phyloP scores from a whole-genome alignment of 768 basidiomycete species.

The Mycena filopes region DNA sequence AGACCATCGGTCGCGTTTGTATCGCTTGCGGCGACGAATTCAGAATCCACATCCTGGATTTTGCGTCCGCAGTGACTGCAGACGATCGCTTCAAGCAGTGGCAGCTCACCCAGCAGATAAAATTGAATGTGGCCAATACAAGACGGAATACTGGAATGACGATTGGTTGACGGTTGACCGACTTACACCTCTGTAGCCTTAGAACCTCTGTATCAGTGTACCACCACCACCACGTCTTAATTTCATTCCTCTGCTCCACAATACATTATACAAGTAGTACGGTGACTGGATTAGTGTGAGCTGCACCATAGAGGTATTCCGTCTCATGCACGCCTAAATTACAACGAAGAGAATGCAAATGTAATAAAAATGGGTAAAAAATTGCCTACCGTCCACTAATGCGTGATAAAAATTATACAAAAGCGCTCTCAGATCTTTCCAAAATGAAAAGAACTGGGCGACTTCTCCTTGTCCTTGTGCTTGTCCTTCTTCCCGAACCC shows the following conservation, averaged over 20 bases:
- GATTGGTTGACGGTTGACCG: not conserved
- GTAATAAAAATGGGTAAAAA: constrained; percentile 42
- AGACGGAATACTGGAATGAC: constrained; percentile 13
- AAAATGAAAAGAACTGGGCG: constrained; percentile 33
- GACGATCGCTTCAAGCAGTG: constrained; percentile 42
- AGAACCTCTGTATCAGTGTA: not conserved
- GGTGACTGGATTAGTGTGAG: constrained; percentile 35
- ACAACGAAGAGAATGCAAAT: constrained; percentile 33
- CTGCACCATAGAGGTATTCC: constrained; percentile 32
- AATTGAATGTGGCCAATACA: constrained; percentile 37
- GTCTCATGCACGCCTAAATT: constrained; percentile 21
- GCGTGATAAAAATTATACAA: constrained; percentile 16
- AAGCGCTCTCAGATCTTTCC: constrained; percentile 24
- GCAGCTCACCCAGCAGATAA: constrained; percentile 47
- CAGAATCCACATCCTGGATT: constrained; percentile 60
- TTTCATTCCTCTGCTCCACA: constrained; percentile 7
- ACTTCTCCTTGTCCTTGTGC: constrained; percentile 54
- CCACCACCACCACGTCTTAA: constrained; percentile 3
- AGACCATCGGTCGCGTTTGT: constrained; percentile 68
- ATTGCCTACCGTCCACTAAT: constrained; percentile 28
- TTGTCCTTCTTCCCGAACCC: constrained; percentile 66
- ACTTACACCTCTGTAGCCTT: constrained; percentile 6
- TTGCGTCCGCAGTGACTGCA: constrained; percentile 45
- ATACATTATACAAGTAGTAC: constrained; percentile 37
- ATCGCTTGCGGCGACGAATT: constrained; percentile 55